Conservation (phyloP, 2,329 filamentous ascomycete species). For the Nigrospora osmanthi region DNA sequence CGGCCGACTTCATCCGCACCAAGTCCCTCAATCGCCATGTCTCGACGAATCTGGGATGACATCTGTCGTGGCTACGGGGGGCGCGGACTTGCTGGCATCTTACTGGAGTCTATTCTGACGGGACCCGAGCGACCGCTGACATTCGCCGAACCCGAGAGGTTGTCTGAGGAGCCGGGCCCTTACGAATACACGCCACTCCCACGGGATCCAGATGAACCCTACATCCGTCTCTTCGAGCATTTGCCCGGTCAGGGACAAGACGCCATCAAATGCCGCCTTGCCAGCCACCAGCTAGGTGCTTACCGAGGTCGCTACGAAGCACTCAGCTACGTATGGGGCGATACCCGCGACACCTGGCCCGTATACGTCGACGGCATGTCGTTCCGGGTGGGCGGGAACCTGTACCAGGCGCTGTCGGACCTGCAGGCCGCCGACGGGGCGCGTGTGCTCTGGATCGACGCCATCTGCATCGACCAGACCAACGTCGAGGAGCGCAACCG, state of each 20-base stretch:
- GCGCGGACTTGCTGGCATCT: background rate
- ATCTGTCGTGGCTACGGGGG: background rate
- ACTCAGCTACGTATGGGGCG: constrained; percentile 1
- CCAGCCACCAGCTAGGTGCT: background rate
- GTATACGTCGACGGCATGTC: background rate
- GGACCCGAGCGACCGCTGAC: background rate
- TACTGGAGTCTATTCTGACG: background rate
- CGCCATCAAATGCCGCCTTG: background rate
- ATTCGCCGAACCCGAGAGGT: background rate
- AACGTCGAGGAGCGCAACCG: background rate
- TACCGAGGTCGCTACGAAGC: background rate
- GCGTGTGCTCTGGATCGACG: constrained; percentile 6
- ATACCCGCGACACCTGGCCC: background rate
- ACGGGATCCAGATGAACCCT: background rate
- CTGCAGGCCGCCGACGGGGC: background rate
- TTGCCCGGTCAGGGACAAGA: background rate
- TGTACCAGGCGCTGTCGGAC: background rate
- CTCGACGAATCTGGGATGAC: background rate
- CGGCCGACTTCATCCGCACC: background rate
- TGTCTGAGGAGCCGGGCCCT: background rate
- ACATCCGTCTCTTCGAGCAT: background rate
- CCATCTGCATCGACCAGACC: constrained; percentile 7
- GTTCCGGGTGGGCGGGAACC: background rate
- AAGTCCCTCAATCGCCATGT: background rate
- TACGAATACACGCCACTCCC: background rate